Percentiles rank a stretch among this genome's conserved stretches.
phyloP scores from a whole-genome alignment of 768 basidiomycete genomes.

The Tylopilus sp. region DNA sequence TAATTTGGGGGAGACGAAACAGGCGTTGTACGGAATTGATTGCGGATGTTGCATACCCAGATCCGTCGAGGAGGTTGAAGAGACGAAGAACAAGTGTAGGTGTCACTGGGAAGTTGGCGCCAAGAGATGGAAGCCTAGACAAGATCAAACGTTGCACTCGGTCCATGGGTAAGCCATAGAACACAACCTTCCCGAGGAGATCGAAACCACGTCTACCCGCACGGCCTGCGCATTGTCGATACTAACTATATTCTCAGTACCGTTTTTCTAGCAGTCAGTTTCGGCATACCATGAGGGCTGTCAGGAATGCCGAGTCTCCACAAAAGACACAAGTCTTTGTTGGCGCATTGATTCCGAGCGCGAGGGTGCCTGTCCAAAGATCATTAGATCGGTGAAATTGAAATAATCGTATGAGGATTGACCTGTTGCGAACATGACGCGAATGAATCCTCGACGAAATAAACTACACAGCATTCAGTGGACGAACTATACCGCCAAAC shows the following conservation, averaged over 20 bases:
- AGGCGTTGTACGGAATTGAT: conserved; percentile 49
- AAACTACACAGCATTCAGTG: conserved; percentile 23
- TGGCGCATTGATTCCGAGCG: conserved; percentile 74
- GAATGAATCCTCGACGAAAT: conserved; percentile 59
- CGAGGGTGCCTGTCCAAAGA: conserved; percentile 51
- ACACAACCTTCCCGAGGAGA: conserved; percentile 65
- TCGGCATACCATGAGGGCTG: conserved; percentile 52
- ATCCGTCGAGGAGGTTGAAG: conserved; percentile 64
- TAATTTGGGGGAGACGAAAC: conserved; percentile 55
- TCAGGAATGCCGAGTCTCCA: conserved; percentile 58
- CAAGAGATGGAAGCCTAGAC: conserved; percentile 59
- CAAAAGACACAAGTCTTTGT: conserved; percentile 63
- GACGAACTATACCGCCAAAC: background rate
- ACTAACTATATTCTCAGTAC: conserved; percentile 35
- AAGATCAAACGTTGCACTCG: conserved; percentile 61
- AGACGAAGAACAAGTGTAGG: conserved; percentile 63
- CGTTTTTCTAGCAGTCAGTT: background rate
- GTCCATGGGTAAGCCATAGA: conserved; percentile 64
- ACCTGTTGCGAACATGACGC: conserved; percentile 68
- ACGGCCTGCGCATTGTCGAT: conserved; percentile 71
- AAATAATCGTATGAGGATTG: background rate
- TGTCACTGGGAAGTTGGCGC: conserved; percentile 63
- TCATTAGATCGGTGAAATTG: background rate
- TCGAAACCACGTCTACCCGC: conserved; percentile 73
- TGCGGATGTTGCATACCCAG: conserved; percentile 46